Conservation (phyloP, 2,329 filamentous ascomycete species). For the Leptographium procerum region DNA sequence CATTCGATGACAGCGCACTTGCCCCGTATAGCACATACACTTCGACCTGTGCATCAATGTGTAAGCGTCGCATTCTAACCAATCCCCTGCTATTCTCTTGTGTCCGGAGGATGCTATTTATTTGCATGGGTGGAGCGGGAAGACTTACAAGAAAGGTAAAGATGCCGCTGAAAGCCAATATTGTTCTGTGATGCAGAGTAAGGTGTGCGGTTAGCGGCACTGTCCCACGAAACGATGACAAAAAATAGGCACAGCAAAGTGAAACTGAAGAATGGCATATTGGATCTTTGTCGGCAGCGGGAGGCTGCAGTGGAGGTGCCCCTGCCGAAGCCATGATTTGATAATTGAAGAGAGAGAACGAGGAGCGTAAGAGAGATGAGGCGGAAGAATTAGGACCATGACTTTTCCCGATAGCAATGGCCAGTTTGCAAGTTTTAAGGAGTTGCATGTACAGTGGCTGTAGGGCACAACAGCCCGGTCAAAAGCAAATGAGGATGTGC, state of each 20-base stretch:
- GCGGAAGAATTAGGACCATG: neutral
- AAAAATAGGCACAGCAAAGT: neutral
- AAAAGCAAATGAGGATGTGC: neutral
- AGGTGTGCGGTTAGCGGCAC: slow-evolving; percentile 19
- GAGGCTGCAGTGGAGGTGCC: neutral
- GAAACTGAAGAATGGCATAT: neutral
- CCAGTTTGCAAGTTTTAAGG: neutral
- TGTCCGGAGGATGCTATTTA: no score
- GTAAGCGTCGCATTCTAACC: slow-evolving; percentile 1
- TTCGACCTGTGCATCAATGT: slow-evolving; percentile 42
- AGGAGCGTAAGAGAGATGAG: neutral
- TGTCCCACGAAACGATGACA: slow-evolving; percentile 1
- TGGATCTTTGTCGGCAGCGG: neutral
- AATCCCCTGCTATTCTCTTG: neutral
- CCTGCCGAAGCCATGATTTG: slow-evolving; percentile 21
- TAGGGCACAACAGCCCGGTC: neutral
- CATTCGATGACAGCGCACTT: slow-evolving; percentile 72
- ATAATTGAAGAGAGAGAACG: slow-evolving; percentile 10
- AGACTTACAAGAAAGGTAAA: slow-evolving; percentile 73
- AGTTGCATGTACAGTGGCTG: neutral
- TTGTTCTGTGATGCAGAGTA: slow-evolving; percentile 37
- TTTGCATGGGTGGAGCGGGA: neutral
- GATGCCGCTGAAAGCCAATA: slow-evolving; percentile 71
- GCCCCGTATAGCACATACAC: slow-evolving; percentile 68
- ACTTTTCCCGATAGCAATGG: neutral